Evolutionary conservation across 2,329 filamentous ascomycete species (phyloP).

Genomic region (Exserohilum rostratum): DNA sequence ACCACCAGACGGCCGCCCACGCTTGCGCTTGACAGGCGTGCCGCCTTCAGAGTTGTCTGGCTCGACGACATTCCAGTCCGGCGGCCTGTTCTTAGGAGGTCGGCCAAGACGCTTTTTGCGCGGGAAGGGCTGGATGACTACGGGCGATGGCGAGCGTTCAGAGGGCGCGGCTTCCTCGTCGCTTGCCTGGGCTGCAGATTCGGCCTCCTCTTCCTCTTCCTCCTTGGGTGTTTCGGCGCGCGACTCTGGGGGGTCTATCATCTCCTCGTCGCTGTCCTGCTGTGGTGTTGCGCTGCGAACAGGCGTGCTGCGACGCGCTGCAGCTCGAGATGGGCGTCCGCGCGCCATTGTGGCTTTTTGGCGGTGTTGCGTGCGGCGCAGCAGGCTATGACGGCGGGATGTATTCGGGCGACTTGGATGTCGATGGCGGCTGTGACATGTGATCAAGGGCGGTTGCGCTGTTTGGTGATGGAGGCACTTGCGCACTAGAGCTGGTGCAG

Average conservation of each 20-base stretch:
- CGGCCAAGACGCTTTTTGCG: slow-evolving; percentile 79
- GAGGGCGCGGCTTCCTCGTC: slow-evolving; percentile 52
- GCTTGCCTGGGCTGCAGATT: slow-evolving; percentile 56
- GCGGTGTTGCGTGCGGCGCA: background rate
- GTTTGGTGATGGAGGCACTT: slow-evolving; percentile 6
- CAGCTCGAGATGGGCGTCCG: slow-evolving; percentile 46
- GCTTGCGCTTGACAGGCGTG: slow-evolving; percentile 56
- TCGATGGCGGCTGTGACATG: background rate
- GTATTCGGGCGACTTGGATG: background rate
- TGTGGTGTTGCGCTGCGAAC: slow-evolving; percentile 45
- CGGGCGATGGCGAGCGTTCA: slow-evolving; percentile 53
- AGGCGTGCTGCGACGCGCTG: slow-evolving; percentile 48
- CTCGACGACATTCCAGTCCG: slow-evolving; percentile 70
- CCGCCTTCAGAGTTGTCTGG: slow-evolving; percentile 56
- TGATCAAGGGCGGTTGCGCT: slow-evolving; percentile 8
- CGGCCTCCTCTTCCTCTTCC: slow-evolving; percentile 56
- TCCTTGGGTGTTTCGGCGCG: slow-evolving; percentile 51
- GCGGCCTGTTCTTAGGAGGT: slow-evolving; percentile 81
- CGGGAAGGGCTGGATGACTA: slow-evolving; percentile 63
- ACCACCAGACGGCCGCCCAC: slow-evolving; percentile 57
- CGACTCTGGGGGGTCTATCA: slow-evolving; percentile 42
- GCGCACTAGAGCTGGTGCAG: slow-evolving; percentile 8
- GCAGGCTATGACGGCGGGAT: background rate
- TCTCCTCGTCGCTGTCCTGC: slow-evolving; percentile 45
- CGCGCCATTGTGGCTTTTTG: slow-evolving; percentile 39